Base-by-base conservation (phyloP, 2,329 filamentous ascomycete genomes). In the Epichloe coenophiala region DNA sequence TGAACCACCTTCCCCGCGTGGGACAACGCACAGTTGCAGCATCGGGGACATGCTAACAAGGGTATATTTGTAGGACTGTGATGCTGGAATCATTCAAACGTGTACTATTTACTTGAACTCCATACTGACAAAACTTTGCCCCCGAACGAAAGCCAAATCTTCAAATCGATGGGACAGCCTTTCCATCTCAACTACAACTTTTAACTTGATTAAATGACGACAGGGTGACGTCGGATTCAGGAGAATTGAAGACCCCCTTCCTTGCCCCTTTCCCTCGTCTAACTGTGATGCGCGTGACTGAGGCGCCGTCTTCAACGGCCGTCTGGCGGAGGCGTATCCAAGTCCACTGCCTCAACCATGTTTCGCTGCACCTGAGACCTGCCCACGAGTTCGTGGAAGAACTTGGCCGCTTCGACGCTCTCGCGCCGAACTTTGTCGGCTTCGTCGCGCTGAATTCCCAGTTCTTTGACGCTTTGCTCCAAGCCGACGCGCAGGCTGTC, bases 401-500 rank as follows among this genome's bases (percentile, higher is more conserved):
- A 97, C 67, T 91, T 94, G 57, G 80, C 74, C 6, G 93, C 93
- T 35, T 88, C 82, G 63, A 94, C 85, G 62, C 88, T 93, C 69
- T 97, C 91, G 36, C 73, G 74, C 66, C 83, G 83, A 53, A 88
- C 77, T 71, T 93, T 94, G 62, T 79, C 75, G 8, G 88, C 93
- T 63, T 95, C 86, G 58, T 93, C 86, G 58, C 86, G 84, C 63
- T 86, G 84, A 51, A 74, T 71, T 54, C 80, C 83, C 9, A 97
- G 79, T 59, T 93, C 83, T 68, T 97, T 89, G 45, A 96, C 84
- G 31, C 83, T 88, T 49, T 86, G 83, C 60, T 94, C 85, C 33
- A 98, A 77, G 48, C 85, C 83, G 42, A 88, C 82, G 49, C 89
- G 84, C 7, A 98, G 78, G 60, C 88, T 89, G 61, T 91, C 86